Conservation (phyloP, 2,329 filamentous ascomycete species). For the Colletotrichum sp. region DNA sequence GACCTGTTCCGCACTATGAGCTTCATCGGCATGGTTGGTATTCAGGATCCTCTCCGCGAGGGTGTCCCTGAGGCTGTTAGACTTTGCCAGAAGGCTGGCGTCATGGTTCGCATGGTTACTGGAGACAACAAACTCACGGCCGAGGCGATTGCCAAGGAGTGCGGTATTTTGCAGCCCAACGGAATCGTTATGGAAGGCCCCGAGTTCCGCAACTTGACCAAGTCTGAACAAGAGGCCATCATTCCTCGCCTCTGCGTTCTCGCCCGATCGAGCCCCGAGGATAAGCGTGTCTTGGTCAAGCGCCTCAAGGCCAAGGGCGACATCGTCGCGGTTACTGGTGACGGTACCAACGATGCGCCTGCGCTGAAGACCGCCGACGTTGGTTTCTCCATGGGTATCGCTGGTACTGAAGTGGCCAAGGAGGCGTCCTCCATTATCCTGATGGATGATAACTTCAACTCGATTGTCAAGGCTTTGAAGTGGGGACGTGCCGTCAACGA, state of each 20-base stretch:
- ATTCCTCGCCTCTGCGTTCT: conserved; percentile 75
- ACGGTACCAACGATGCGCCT: conserved; percentile 84
- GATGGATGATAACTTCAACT: conserved; percentile 88
- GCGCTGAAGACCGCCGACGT: conserved; percentile 83
- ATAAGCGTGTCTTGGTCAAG: conserved; percentile 76
- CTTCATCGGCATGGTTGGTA: conserved; percentile 75
- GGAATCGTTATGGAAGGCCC: conserved; percentile 81
- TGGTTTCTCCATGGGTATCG: conserved; percentile 85
- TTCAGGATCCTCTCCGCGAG: conserved; percentile 79
- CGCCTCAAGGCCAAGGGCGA: conserved; percentile 75
- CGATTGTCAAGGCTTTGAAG: conserved; percentile 83
- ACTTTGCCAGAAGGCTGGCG: conserved; percentile 76
- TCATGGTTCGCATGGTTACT: conserved; percentile 85
- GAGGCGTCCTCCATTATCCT: conserved; percentile 85
- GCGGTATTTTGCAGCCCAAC: conserved; percentile 72
- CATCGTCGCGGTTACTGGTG: conserved; percentile 82
- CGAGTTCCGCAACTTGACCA: conserved; percentile 74
- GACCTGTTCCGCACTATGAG: conserved; percentile 71
- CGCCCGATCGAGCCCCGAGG: conserved; percentile 76
- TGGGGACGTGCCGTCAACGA: conserved; percentile 83
- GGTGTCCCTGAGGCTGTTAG: conserved; percentile 77
- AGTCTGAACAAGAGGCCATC: conserved; percentile 67
- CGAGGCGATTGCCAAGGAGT: conserved; percentile 79
- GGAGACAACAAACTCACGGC: conserved; percentile 83
- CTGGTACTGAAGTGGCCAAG: conserved; percentile 84